Base-by-base conservation (phyloP, 1,284 basidiomycete genomes). In the Naganishia sp. region DNA sequence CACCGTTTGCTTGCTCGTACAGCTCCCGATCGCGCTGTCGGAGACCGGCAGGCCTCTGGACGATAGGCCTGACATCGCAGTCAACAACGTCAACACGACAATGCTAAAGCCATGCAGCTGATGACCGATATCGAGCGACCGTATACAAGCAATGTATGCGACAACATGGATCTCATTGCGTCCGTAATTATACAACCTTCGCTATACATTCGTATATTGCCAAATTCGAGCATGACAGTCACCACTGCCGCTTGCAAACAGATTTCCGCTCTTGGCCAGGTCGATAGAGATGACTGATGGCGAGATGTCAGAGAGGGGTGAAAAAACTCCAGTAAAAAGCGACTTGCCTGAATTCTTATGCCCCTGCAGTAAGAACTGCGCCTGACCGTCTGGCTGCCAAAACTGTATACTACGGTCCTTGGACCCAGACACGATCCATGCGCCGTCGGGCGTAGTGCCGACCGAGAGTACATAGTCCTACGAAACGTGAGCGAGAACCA, bases 341-440 rank as follows among this genome's bases (percentile, higher is more conserved):
- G 53, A 75, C 83, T 54, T 63, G 87, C 84, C 87, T 46, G 88
- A 89, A 76, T 94, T 94, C 79, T 92, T 93, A 79, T 94, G 92
- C 2, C 91, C 92, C 77, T 92, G 90, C 7, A 95, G 81, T 82
- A 92, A 88, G 71, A 90, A 87, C 75, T 93, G 90, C 49, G 89
- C 85, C 70, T 87, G 85, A 1, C 86, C 89, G 6, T 84, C 86
- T 68, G 83, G 82, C 74, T 94, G 90, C 91, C 92, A 95, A 76
- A 93, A 90, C 76, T 90, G 88, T 44, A 95, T 90, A 1, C 88
- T 87, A 25, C 92, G 86, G 78, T 96, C 93, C 77, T 94, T 94
- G 23, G 90, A 92, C 28, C 92, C 91, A 23, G 90, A 92, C 3
- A 92, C 90, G 70, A 94, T 87, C 88, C 90, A 94, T 70, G 87